These are phyloP conservation scores for Daldinia childiae DNA, from an alignment of 495 filamentous ascomycete genomes.

Conservation along the genomic window DNA sequence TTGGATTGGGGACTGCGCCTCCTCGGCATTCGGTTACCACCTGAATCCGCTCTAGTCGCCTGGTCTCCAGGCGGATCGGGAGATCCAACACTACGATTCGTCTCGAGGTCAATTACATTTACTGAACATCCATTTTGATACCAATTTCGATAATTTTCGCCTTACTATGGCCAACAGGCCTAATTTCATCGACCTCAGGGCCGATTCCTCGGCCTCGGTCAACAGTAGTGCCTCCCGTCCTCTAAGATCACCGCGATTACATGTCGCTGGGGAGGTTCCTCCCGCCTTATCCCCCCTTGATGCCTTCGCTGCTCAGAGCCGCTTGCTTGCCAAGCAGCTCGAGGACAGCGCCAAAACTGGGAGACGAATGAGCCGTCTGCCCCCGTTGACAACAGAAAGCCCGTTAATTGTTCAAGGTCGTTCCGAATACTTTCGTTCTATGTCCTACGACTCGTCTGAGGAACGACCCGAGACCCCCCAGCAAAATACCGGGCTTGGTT, in stretches of 20 bases:
- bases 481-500: slow-evolving; percentile 53
- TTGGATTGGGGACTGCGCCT: slow-evolving; percentile 7
- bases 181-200: slow-evolving; percentile 69
- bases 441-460: slow-evolving; percentile 57
- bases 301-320: slow-evolving; percentile 89
- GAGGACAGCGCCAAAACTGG: slow-evolving; percentile 75
- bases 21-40: not conserved
- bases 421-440: slow-evolving; percentile 77
- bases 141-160: slow-evolving; percentile 1
- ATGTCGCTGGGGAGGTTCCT: slow-evolving; percentile 85
- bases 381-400: slow-evolving; percentile 81
- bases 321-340: slow-evolving; percentile 85
- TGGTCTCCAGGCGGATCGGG: slow-evolving; percentile 7
- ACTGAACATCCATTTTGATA: not conserved
- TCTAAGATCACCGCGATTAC: slow-evolving; percentile 74
- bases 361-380: slow-evolving; percentile 83
- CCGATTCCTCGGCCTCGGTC: slow-evolving; percentile 68
- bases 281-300: slow-evolving; percentile 94
- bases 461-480: slow-evolving; percentile 50
- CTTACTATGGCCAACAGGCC: slow-evolving; percentile 64
- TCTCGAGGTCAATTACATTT: not conserved
- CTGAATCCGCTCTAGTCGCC: slow-evolving; percentile 8
- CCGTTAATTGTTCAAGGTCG: slow-evolving; percentile 70
- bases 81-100: not conserved
- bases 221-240: slow-evolving; percentile 54